Percentiles rank a stretch among this genome's conserved stretches.
Evolutionary conservation across 2,329 filamentous ascomycete genomes (phyloP).

Genomic region (Fusarium incarnatum): DNA sequence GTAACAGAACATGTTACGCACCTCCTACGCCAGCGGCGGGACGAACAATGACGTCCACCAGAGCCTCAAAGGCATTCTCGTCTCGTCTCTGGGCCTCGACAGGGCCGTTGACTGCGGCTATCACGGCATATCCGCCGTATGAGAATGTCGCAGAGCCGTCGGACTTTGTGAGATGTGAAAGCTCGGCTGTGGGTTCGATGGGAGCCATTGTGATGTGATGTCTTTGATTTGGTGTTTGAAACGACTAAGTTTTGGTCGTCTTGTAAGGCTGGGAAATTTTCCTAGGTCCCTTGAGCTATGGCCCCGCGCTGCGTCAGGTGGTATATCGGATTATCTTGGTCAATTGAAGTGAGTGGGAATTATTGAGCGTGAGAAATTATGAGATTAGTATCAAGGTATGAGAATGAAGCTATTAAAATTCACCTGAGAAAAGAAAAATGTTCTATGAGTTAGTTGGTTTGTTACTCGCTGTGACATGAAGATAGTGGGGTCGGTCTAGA

Average conservation of each 20-base stretch:
- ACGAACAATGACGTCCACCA: conserved; percentile 89
- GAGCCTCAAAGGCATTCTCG: conserved; percentile 90
- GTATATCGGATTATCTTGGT: not conserved
- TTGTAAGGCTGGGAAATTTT: conserved; percentile 36
- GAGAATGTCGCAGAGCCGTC: conserved; percentile 86
- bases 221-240: conserved; percentile 28
- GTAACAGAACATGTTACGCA: conserved; percentile 51
- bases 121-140: conserved; percentile 80
- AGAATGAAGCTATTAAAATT: not conserved
- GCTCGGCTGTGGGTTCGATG: conserved; percentile 61
- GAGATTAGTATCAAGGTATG: not conserved
- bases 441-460: conserved; percentile 17
- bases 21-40: conserved; percentile 87
- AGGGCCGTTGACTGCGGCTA: conserved; percentile 90
- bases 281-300: conserved; percentile 8
- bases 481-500: conserved; percentile 20
- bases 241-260: conserved; percentile 1
- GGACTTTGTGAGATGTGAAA: conserved; percentile 73
- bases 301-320: conserved; percentile 15
- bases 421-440: not conserved
- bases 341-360: not conserved
- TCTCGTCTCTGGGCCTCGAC: conserved; percentile 90
- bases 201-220: conserved; percentile 55
- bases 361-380: not conserved
- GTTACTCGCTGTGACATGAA: conserved; percentile 8